phyloP scores from a whole-genome alignment of 1,284 basidiomycete species.

The Fomitopsis pinicola region DNA sequence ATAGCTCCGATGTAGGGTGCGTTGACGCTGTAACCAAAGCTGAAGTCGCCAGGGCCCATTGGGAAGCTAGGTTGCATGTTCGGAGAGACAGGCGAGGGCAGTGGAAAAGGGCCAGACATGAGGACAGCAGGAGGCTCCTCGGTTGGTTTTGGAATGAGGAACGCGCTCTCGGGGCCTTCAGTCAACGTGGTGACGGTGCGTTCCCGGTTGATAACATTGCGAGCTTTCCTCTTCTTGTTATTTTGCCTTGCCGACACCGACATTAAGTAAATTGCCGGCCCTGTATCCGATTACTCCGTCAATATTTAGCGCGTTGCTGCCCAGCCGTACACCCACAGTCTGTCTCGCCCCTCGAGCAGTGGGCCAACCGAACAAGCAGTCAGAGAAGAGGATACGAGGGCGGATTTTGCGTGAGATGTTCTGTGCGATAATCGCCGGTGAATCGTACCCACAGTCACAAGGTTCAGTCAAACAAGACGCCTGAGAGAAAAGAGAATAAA shows the following conservation, averaged over 20 bases:
- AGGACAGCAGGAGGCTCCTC: constrained; percentile 37
- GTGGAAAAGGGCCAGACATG: constrained; percentile 29
- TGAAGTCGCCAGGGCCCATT: constrained; percentile 11
- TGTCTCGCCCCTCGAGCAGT: neutral
- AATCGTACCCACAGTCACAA: constrained; percentile 2
- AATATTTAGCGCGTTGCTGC: neutral
- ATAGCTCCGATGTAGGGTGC: constrained; percentile 22
- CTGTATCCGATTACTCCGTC: neutral
- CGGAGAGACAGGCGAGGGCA: constrained; percentile 22
- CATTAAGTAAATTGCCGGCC: neutral
- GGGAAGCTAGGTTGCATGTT: constrained; percentile 17
- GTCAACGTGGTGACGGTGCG: constrained; percentile 62
- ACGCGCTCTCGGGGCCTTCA: constrained; percentile 46
- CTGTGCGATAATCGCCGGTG: neutral
- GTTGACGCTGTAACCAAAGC: constrained; percentile 22
- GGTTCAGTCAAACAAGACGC: neutral
- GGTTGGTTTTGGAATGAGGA: constrained; percentile 40
- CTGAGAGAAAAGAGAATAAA: neutral
- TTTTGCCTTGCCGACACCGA: constrained; percentile 55
- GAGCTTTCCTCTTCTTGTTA: constrained; percentile 51
- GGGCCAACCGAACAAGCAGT: neutral
- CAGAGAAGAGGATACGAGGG: neutral
- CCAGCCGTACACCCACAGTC: neutral
- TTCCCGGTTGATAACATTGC: constrained; percentile 47
- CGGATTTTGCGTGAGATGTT: neutral